These are phyloP conservation scores for Xylariaceae sp. DNA, from an alignment of 2,329 filamentous ascomycete species.

Conservation along the genomic window DNA sequence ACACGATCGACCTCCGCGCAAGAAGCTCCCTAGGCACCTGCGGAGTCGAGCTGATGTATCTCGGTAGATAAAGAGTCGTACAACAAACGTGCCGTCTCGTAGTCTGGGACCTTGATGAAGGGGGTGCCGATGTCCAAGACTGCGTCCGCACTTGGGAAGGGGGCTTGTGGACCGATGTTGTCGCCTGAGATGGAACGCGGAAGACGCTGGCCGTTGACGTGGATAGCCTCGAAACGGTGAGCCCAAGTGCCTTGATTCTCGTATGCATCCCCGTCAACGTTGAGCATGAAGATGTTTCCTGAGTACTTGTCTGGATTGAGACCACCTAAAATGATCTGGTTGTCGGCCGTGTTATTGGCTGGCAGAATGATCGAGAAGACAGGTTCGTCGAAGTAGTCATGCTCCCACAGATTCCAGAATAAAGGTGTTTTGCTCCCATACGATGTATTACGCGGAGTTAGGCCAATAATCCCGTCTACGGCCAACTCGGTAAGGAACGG, in stretches of 20 bases:
- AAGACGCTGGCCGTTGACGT: constrained; percentile 22
- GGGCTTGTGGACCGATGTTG: constrained; percentile 4
- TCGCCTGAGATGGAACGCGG: constrained; percentile 12
- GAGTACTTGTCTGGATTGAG: constrained; percentile 28
- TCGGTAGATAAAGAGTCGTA: constrained; percentile 30
- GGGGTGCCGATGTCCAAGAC: constrained; percentile 33
- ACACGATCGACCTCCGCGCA: constrained; percentile 29
- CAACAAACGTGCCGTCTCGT: constrained; percentile 25
- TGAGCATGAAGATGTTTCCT: constrained; percentile 24
- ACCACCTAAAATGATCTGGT: constrained; percentile 33
- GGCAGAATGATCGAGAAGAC: constrained; percentile 30
- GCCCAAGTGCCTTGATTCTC: constrained; percentile 21
- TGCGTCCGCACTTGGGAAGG: constrained; percentile 9
- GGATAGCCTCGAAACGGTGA: constrained; percentile 25
- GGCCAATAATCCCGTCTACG: constrained; percentile 34
- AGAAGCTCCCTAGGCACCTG: constrained; percentile 32
- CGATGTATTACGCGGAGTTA: constrained; percentile 18
- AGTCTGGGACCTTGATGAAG: constrained; percentile 30
- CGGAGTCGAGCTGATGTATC: constrained; percentile 29
- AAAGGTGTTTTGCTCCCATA: constrained; percentile 12
- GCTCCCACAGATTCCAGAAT: constrained; percentile 29
- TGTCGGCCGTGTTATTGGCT: constrained; percentile 17
- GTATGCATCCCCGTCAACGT: constrained; percentile 21
- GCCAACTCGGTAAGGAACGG: constrained; percentile 24
- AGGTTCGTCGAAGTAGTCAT: constrained; percentile 22